Base-by-base conservation (phyloP, 164 flowering plant species). In the Buxus sempervirens region DNA sequence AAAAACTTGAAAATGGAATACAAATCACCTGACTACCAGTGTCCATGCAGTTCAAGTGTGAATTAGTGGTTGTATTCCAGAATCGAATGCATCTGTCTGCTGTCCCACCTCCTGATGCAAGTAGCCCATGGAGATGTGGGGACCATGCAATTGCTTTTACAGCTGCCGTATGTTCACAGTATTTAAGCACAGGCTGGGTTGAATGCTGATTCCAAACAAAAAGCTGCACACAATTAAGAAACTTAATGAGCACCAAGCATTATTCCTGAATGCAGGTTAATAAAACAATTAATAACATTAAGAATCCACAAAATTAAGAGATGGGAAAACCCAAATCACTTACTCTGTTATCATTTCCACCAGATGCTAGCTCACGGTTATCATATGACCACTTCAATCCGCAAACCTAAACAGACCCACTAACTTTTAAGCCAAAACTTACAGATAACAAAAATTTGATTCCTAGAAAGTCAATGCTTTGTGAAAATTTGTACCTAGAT, bases 101-200 rank as follows among this genome's bases (percentile, higher is more conserved):
- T 22, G 97, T 91, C 73, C 99, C 99, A 72, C 99, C 99, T 10
- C 99, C 98, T 42, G 99, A 96, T 61, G 98, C 99, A 73, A 96
- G 91, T 65, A 96, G 90, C 65, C 99, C 99, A 79, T 93, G 84
- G 70, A 86, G 77, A 80, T 93, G 99, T 15, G 99, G 98, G 27
- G 99, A 96, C 99, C 98, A 96, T 38, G 98, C 97, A 80, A 96
- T 91, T 58, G 99, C 99, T 79, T 96, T 96, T 21, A 96, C 99
- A 62, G 99, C 99, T 61, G 99, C 99, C 38, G 95, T 93, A 74
- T 96, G 99, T 79, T 93, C 98, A 72, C 86, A 82, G 77, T 86
- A 93, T 79, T 88, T 96, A 27, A 90, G 77, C 22, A 93, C 84
- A 25, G 99, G 99, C 70, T 88, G 93, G 9, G 89, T 84, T 20